Evolutionary conservation across 2,329 filamentous ascomycete genomes (phyloP).

Genomic region (Xylaria multiplex): DNA sequence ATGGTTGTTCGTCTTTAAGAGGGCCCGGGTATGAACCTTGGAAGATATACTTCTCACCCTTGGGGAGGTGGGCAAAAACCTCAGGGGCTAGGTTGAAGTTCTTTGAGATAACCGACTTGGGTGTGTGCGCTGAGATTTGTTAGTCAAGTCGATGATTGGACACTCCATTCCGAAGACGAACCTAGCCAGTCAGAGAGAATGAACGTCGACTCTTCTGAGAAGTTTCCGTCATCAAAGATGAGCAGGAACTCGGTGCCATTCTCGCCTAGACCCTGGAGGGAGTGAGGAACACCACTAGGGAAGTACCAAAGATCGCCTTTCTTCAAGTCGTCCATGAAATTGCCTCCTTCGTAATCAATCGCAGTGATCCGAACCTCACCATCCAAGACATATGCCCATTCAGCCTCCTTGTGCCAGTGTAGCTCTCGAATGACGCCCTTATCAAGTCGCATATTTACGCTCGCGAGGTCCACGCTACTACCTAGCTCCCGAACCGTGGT

Average conservation of each 20-base stretch:
- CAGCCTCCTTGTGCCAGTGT: slow-evolving; percentile 84
- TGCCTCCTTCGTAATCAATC: slow-evolving; percentile 78
- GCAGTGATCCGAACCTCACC: slow-evolving; percentile 77
- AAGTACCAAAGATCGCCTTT: slow-evolving; percentile 87
- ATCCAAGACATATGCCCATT: slow-evolving; percentile 80
- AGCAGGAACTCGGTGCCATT: slow-evolving; percentile 74
- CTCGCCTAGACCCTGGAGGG: slow-evolving; percentile 74
- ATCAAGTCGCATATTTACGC: slow-evolving; percentile 82
- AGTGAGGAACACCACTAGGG: slow-evolving; percentile 80
- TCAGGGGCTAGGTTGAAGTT: slow-evolving; percentile 80
- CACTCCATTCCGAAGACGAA: slow-evolving; percentile 47
- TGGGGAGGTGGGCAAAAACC: slow-evolving; percentile 74
- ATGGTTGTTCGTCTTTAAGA: slow-evolving; percentile 72
- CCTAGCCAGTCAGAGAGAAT: slow-evolving; percentile 77
- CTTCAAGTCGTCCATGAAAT: slow-evolving; percentile 79
- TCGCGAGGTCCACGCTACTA: slow-evolving; percentile 75
- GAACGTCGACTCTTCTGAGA: slow-evolving; percentile 74
- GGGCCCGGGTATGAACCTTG: slow-evolving; percentile 71
- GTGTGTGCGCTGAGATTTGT: slow-evolving; percentile 67
- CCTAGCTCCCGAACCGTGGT: slow-evolving; percentile 74
- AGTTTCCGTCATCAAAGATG: slow-evolving; percentile 57
- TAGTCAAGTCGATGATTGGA: slow-evolving; percentile 18
- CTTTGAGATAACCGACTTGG: slow-evolving; percentile 75
- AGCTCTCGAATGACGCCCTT: slow-evolving; percentile 78
- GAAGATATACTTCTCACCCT: slow-evolving; percentile 80